Conservation (phyloP, 2,329 filamentous ascomycete genomes). For the Ambrosiella cleistominuta region DNA sequence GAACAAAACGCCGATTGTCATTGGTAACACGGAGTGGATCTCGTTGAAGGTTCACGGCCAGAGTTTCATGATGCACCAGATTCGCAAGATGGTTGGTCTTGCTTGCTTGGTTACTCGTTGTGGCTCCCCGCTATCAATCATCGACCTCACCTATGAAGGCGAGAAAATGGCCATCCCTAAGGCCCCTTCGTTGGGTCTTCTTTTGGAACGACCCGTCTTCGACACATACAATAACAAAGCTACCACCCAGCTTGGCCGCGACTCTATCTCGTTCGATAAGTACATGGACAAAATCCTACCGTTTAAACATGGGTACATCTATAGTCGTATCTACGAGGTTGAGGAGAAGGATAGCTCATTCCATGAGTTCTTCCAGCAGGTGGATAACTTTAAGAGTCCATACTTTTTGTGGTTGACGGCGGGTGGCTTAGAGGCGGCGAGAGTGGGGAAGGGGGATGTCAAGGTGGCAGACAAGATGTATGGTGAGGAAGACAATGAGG, state of each 20-base stretch:
- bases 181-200: slow-evolving; percentile 70
- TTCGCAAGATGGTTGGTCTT: slow-evolving; percentile 97
- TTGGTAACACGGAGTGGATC: slow-evolving; percentile 87
- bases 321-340: slow-evolving; percentile 74
- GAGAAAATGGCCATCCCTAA: slow-evolving; percentile 79
- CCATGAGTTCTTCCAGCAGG: slow-evolving; percentile 61
- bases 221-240: slow-evolving; percentile 70
- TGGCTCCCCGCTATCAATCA: slow-evolving; percentile 54
- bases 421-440: slow-evolving; percentile 44
- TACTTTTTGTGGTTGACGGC: slow-evolving; percentile 62
- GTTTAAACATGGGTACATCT: slow-evolving; percentile 88
- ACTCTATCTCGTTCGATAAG: slow-evolving; percentile 60
- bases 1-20: slow-evolving; percentile 58
- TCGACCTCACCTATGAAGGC: slow-evolving; percentile 54
- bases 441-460: slow-evolving; percentile 21
- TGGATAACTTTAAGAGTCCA: slow-evolving; percentile 54
- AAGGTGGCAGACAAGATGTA: slow-evolving; percentile 31
- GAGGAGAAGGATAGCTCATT: slow-evolving; percentile 77
- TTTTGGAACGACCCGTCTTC: slow-evolving; percentile 85
- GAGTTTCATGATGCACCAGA: slow-evolving; percentile 99
- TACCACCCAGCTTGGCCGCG: slow-evolving; percentile 41
- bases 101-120: slow-evolving; percentile 69
- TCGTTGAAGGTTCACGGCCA: slow-evolving; percentile 93
- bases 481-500: slow-evolving; percentile 34
- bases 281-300: slow-evolving; percentile 63